Evolutionary conservation across 2,329 filamentous ascomycete species (phyloP), one percentile per base, ranked within the genome.

Genomic region (Macrophomina phaseolina): DNA sequence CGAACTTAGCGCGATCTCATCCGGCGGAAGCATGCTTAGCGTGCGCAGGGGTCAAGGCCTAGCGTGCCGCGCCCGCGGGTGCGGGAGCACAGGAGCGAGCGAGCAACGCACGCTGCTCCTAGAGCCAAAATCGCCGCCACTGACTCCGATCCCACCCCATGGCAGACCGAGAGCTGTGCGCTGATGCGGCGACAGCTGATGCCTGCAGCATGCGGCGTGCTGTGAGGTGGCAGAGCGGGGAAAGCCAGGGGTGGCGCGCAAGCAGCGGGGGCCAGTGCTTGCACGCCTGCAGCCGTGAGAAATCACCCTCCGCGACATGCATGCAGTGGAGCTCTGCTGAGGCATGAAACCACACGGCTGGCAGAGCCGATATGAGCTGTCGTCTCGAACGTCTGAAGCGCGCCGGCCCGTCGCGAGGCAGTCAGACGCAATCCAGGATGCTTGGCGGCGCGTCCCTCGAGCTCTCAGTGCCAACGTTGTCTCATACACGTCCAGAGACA

Each of bases 21-120:
- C 40, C 63, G 64, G 53, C 53, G 53, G 64, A 60, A 52, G 58
- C 58, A 62, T 49, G 58, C 32, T 45, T 62, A 62, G 58, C 58
- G 58, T 62, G 58, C 58, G 58, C 64, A 61, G 64, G 64, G 64
- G 55, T 66, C 46, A 45, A 36, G 53, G 65, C 72, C 73, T 73
- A 72, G 70, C 68, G 70, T 67, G 69, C 69, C 69, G 70, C 68
- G 70, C 67, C 68, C 69, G 70, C 68, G 69, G 70, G 66, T 65
- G 58, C 40, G 56, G 66, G 52, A 62, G 58, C 58, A 49, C 58
- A 62, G 58, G 58, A 62, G 58, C 58, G 58, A 62, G 58, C 58
- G 42, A 62, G 58, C 58, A 49, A 49, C 58, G 45, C 58, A 62
- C 58, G 42, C 42, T 49, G 58, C 58, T 62, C 42, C 5, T 32